Evolutionary conservation across 192 early-diverging fungal genomes (phyloP), one percentile per base, ranked within the genome.

Genomic region (Funneliformis mosseae): DNA sequence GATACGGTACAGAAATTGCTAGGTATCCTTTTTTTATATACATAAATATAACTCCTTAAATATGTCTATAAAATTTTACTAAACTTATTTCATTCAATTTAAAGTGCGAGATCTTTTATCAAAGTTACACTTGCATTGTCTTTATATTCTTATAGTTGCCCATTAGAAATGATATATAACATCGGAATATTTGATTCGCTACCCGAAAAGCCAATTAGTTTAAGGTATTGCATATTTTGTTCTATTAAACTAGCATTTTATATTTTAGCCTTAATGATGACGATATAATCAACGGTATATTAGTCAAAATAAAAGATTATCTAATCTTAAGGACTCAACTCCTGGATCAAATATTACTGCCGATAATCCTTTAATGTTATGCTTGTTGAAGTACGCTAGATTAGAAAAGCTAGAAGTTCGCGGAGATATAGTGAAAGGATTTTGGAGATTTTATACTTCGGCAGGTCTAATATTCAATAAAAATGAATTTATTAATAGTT

Each of bases 401-500:
- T 83, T 83, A 23, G 81, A 83, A 43, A 73, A 83, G 61, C 25
- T 88, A 25, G 83, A 83, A 48, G 77, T 88, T 38, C 77, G 81
- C 60, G 81, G 83, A 18, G 90, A 89, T 63, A 62, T 89, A 1
- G 79, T 88, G 21, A 87, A 87, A 48, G 66, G 78, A 10, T 83
- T 91, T 45, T 87, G 87, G 43, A 80, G 74, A 8, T 76, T 91
- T 18, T 67, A 81, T 28, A 85, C 85, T 68, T 82, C 85, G 64
- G 86, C 84, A 4, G 64, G 73, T 21, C 61, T 83, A 71, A 85
- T 88, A 18, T 83, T 80, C 7, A 88, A 87, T 68, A 86, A 85
- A 46, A 75, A 86, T 23, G 84, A 88, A 5, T 89, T 91, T 74
- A 70, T 86, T 14, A 79, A 71, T 28, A 89, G 83, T 45, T 87